Evolutionary conservation across 352 stramenopile genomes (phyloP).

Genomic region (Plasmopara viticola): DNA sequence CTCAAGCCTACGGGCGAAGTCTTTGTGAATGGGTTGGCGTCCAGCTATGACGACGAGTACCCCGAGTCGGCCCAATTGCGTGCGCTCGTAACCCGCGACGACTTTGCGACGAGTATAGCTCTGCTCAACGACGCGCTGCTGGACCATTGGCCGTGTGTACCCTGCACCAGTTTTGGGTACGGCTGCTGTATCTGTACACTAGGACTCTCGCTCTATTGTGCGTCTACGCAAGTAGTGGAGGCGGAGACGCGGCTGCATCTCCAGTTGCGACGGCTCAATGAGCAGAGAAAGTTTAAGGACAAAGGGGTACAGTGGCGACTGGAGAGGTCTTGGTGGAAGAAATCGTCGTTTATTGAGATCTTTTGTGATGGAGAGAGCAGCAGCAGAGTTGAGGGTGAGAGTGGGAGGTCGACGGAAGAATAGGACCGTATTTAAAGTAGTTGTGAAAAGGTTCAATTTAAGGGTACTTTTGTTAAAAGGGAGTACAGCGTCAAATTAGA

Average conservation of each 20-base stretch:
- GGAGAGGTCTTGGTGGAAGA: conserved; percentile 62
- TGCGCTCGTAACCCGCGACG: conserved; percentile 45
- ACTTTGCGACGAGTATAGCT: conserved; percentile 54
- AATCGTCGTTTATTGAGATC: conserved; percentile 66
- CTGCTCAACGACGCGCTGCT: conserved; percentile 79
- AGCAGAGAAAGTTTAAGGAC: conserved; percentile 49
- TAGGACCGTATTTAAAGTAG: too few species aligned
- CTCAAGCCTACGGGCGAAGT: conserved; percentile 62
- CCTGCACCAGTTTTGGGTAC: conserved; percentile 73
- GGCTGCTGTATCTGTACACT: conserved; percentile 80
- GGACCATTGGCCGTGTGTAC: conserved; percentile 82
- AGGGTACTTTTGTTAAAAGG: too few species aligned
- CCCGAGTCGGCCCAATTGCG: conserved; percentile 35
- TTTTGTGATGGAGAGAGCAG: conserved; percentile 1
- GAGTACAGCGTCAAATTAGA: too few species aligned
- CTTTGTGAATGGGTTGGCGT: conserved; percentile 76
- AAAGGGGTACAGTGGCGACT: conserved; percentile 60
- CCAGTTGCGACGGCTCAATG: conserved; percentile 68
- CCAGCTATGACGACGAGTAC: conserved; percentile 71
- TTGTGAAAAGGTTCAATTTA: too few species aligned
- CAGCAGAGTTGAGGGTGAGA: neutral
- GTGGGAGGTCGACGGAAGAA: neutral
- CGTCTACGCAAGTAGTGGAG: conserved; percentile 63
- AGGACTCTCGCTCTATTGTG: conserved; percentile 77
- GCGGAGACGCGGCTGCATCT: conserved; percentile 55